Evolutionary conservation across 1,284 basidiomycete genomes (phyloP), one percentile per base, ranked within the genome.

Genomic region (Omphalotus olearius): DNA sequence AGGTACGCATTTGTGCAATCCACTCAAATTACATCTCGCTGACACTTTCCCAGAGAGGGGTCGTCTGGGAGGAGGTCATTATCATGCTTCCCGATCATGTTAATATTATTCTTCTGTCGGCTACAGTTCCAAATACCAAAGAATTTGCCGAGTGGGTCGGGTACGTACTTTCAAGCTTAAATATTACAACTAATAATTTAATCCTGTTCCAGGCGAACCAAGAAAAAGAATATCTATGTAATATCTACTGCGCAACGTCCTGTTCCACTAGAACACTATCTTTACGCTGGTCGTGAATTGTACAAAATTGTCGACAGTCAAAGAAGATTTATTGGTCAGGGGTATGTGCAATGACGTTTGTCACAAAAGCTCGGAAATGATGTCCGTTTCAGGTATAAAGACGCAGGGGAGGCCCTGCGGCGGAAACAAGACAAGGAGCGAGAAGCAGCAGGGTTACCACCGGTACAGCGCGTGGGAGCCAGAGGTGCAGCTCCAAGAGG

Each of bases 111-210:
- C 75, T 99, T 28, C 76, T 99, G 13, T 98, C 96, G 2, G 97
- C 97, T 0, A 99, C 97, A 0, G 97, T 99, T 0, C 96, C 97
- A 2, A 99, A 99, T 64, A 93, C 95, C 1, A 93, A 91, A 62
- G 97, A 99, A 65, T 99, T 99, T 65, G 97, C 97, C 1, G 95
- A 96, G 62, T 99, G 97, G 97, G 96, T 99, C 54, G 97, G 94
- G 93, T 96, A 65, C 63, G 85, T 42, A 50, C 43, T 41, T 36
- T 51, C 50, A 30, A 36, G 46, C 52, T 40, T 54, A 25, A n/a
- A 54, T 25, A 52, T 48, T 42, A 45, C 23, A 39, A 56, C 44
- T 17, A 28, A 56, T 53, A 16, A 60, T 20, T 36, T 14, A 43
- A 25, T 6, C 16, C 28, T 28, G 41, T 14, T 40, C 28, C 57